Percentiles rank a stretch among this genome's conserved stretches.
Conservation (phyloP, 768 basidiomycete genomes). For the Lentinus brumalis region DNA sequence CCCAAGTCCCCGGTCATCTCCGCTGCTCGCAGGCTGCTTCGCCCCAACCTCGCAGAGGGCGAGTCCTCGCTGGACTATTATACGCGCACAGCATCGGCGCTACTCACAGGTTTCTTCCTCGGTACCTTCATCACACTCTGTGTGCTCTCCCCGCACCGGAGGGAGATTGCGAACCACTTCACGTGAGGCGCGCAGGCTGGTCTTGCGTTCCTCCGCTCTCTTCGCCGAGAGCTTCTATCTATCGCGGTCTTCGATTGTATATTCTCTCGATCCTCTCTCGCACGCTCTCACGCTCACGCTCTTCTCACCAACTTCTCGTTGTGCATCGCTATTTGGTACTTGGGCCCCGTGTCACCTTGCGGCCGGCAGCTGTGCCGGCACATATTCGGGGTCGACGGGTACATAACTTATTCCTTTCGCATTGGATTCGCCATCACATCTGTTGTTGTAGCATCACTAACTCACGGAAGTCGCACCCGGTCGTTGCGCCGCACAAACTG, state of each 20-base stretch:
- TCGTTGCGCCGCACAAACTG: not conserved
- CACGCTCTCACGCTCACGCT: not conserved
- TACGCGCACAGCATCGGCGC: constrained; percentile 43
- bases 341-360: not conserved
- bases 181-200: constrained; percentile 18
- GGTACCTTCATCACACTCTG: constrained; percentile 59
- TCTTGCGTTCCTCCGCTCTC: not conserved
- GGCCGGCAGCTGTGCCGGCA: not conserved
- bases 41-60: not conserved
- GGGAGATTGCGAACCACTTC: constrained; percentile 40
- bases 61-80: constrained; percentile 22
- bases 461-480: not conserved
- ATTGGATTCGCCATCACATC: not conserved
- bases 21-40: not conserved
- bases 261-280: not conserved
- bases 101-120: constrained; percentile 60
- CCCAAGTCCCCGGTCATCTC: not conserved
- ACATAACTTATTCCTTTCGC: constrained; percentile 15
- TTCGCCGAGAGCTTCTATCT: not conserved
- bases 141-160: constrained; percentile 47
- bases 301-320: not conserved
- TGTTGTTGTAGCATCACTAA: constrained; percentile 8
- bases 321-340: not conserved
- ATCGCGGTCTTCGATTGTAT: not conserved
- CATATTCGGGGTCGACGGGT: not conserved